A percentile compares a stretch with the other conserved stretches of the same genome.
Conservation (phyloP, 371 early-diverging fungal species). For the Mortierella sp. region DNA sequence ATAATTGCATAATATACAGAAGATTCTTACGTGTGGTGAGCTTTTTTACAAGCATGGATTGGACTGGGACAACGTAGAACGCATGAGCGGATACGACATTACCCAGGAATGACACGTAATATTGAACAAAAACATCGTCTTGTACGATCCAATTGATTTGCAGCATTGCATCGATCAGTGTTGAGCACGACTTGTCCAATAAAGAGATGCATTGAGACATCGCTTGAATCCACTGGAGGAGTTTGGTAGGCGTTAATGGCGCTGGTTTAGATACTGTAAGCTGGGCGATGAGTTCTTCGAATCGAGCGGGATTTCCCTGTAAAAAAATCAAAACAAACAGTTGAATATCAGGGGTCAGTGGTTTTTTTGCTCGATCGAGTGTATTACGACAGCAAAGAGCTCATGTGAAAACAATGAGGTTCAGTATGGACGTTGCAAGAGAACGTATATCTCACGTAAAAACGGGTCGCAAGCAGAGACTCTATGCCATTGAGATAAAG, state of each 20-base stretch:
- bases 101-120: constrained; percentile 79
- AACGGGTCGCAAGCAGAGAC: neutral
- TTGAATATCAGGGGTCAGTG: neutral
- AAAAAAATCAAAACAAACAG: neutral
- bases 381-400: no score
- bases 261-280: constrained; percentile 61
- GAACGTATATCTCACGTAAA: neutral
- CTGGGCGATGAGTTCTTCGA: constrained; percentile 65
- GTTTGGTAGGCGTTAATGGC: constrained; percentile 62
- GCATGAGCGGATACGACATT: constrained; percentile 91
- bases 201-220: constrained; percentile 61
- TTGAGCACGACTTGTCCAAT: constrained; percentile 61
- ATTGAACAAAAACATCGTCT: constrained; percentile 71
- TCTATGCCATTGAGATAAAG: constrained; percentile 14
- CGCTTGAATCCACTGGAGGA: constrained; percentile 66
- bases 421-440: neutral
- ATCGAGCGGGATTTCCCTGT: constrained; percentile 65
- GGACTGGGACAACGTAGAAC: constrained; percentile 76
- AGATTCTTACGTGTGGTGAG: constrained; percentile 72
- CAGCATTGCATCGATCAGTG: constrained; percentile 80
- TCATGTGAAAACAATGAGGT: neutral
- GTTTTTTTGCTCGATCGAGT: no score
- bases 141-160: constrained; percentile 75
- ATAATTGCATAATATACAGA: no score
- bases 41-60: constrained; percentile 70